Percentiles rank a stretch among this genome's conserved stretches.
Conservation (phyloP, 2,329 filamentous ascomycete genomes). For the Fusarium begoniae region DNA sequence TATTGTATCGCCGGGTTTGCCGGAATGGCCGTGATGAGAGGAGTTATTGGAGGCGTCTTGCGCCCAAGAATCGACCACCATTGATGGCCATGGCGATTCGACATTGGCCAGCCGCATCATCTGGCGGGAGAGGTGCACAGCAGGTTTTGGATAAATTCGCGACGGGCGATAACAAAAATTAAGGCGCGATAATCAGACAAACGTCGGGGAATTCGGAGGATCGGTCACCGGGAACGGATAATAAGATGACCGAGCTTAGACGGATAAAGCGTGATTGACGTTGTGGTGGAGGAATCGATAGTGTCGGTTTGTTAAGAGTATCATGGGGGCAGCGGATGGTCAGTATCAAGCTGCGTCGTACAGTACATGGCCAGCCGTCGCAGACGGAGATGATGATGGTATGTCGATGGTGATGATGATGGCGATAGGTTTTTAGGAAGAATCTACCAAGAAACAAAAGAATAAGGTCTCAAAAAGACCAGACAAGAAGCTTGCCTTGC, state of each 20-base stretch:
- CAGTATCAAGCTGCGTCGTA: constrained; percentile 27
- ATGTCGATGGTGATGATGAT: not conserved
- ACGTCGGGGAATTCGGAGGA: constrained; percentile 2
- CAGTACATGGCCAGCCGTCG: constrained; percentile 40
- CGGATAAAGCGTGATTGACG: constrained; percentile 21
- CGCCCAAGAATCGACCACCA: constrained; percentile 28
- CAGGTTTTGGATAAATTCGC: constrained; percentile 24
- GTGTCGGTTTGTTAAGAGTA: constrained; percentile 15
- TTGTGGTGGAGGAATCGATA: constrained; percentile 27
- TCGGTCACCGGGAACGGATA: constrained; percentile 14
- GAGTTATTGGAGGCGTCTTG: constrained; percentile 17
- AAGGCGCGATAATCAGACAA: constrained; percentile 10
- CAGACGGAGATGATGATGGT: constrained; percentile 7
- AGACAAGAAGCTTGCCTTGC: not conserved
- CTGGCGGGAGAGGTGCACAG: constrained; percentile 29
- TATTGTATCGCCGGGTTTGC: constrained; percentile 58
- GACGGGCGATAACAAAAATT: constrained; percentile 2
- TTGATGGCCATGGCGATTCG: constrained; percentile 38
- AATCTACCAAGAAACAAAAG: not conserved
- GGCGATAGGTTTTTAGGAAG: not conserved
- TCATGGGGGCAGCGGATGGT: constrained; percentile 40
- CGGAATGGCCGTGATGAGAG: constrained; percentile 33
- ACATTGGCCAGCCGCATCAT: constrained; percentile 41
- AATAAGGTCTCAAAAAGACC: constrained; percentile 16
- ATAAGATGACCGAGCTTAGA: constrained; percentile 22